These are phyloP conservation scores for Quercus suber DNA, from an alignment of 306 rosid species.

Conservation along the genomic window DNA sequence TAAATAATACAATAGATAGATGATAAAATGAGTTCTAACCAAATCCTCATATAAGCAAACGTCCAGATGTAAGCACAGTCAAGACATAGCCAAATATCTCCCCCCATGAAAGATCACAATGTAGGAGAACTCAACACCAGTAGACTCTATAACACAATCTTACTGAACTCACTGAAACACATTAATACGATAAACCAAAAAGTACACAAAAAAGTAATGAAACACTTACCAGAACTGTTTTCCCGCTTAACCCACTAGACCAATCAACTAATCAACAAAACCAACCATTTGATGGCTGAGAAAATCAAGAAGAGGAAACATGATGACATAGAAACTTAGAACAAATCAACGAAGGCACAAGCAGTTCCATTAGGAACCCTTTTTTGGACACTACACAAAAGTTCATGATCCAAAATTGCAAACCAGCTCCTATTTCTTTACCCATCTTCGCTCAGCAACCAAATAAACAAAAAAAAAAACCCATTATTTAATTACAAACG, in stretches of 20 bases:
- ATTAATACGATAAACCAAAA: neutral
- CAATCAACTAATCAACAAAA: neutral
- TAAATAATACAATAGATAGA: too few relatives aligned
- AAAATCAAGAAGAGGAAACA: neutral
- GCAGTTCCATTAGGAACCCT: neutral
- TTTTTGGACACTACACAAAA: neutral
- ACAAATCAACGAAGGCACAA: neutral
- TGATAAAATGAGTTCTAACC: too few relatives aligned
- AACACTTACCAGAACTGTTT: slow-evolving; percentile 56
- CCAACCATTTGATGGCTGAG: too few relatives aligned
- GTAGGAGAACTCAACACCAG: neutral
- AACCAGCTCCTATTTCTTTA: neutral
- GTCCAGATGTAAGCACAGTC: neutral
- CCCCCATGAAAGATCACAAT: neutral
- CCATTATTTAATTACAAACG: neutral
- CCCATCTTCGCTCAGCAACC: neutral
- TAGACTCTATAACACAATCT: neutral
- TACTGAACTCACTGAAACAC: neutral
- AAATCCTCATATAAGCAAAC: slow-evolving; percentile 8
- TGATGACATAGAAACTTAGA: neutral
- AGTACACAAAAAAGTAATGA: neutral
- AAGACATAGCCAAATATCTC: too few relatives aligned
- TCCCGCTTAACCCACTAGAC: too few relatives aligned
- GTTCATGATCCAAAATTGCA: neutral
- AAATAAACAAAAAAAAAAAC: neutral